phyloP scores from a whole-genome alignment of 1,284 basidiomycete species.

The Athelia sp. region DNA sequence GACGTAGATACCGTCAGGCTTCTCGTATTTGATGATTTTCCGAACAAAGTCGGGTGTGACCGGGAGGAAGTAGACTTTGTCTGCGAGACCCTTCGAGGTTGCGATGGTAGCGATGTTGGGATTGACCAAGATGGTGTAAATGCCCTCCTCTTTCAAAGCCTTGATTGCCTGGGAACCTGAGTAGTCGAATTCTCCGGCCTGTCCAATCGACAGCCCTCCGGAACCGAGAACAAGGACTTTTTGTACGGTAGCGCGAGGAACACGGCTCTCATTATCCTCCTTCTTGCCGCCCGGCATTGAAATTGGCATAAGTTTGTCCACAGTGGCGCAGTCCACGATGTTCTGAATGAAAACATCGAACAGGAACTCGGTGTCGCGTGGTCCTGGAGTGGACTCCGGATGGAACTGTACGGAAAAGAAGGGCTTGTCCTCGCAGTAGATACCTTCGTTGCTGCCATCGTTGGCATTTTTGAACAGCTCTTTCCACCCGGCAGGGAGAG shows the following conservation, averaged over 20 bases:
- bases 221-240: slow-evolving; percentile 98
- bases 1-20: slow-evolving; percentile 97
- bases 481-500: slow-evolving; percentile 85
- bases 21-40: slow-evolving; percentile 98
- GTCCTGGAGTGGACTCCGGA: slow-evolving; percentile 97
- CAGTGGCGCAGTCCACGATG: slow-evolving; percentile 71
- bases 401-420: slow-evolving; percentile 99
- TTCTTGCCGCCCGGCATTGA: slow-evolving; percentile 85
- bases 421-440: slow-evolving; percentile 87
- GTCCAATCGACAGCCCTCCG: slow-evolving; percentile 97
- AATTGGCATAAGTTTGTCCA: slow-evolving; percentile 71
- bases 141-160: slow-evolving; percentile 97
- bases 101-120: slow-evolving; percentile 99
- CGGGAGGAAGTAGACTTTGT: slow-evolving; percentile 99
- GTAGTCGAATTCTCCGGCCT: slow-evolving; percentile 99
- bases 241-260: slow-evolving; percentile 76
- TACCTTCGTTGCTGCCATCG: slow-evolving; percentile 96
- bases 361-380: slow-evolving; percentile 97
- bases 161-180: slow-evolving; percentile 99
- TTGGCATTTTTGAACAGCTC: slow-evolving; percentile 97
- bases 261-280: slow-evolving; percentile 75
- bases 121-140: slow-evolving; percentile 98
- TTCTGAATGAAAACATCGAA: slow-evolving; percentile 97
- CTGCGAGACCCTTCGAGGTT: slow-evolving; percentile 94
- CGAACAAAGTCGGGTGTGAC: slow-evolving; percentile 97